Conservation (phyloP, 768 basidiomycete genomes). For the Pisolithus orientalis region DNA sequence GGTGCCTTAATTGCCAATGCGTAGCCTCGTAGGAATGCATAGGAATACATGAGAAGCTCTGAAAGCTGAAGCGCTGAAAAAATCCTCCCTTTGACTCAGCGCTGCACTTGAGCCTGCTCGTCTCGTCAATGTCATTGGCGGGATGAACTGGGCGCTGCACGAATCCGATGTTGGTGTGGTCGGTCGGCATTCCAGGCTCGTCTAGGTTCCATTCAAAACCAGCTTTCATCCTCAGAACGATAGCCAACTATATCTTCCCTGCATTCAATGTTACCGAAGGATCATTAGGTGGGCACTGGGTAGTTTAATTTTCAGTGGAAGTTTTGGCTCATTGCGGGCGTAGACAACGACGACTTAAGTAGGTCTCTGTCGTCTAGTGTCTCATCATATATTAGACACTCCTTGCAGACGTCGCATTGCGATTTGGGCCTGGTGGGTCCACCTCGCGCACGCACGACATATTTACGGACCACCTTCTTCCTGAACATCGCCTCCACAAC, state of each 20-base stretch:
- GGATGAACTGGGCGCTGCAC: slow-evolving; percentile 44
- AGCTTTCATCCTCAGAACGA: slow-evolving; percentile 61
- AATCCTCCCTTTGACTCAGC: too few relatives aligned
- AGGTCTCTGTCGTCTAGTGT: slow-evolving; percentile 17
- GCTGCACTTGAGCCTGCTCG: slow-evolving; percentile 19
- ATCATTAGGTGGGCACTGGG: slow-evolving; percentile 39
- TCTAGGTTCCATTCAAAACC: slow-evolving; percentile 61
- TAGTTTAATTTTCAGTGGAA: neutral
- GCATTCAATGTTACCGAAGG: slow-evolving; percentile 65
- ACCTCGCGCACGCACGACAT: slow-evolving; percentile 64
- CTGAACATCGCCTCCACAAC: slow-evolving; percentile 58
- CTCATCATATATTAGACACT: neutral
- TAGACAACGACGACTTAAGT: slow-evolving; percentile 71
- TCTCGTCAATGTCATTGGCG: slow-evolving; percentile 13
- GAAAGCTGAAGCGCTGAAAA: too few relatives aligned
- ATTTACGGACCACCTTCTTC: slow-evolving; percentile 53
- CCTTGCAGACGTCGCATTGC: slow-evolving; percentile 51
- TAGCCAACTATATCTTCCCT: slow-evolving; percentile 71
- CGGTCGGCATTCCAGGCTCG: slow-evolving; percentile 79
- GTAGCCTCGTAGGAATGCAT: too few relatives aligned
- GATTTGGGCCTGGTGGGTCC: slow-evolving; percentile 73
- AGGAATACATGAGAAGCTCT: too few relatives aligned
- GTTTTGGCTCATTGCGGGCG: slow-evolving; percentile 31
- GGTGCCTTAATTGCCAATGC: too few relatives aligned
- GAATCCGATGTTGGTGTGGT: slow-evolving; percentile 73